Evolutionary conservation across 139 green algal genomes (phyloP), one percentile per base, ranked within the genome.

Genomic region (Tetradesmus obliquus): DNA sequence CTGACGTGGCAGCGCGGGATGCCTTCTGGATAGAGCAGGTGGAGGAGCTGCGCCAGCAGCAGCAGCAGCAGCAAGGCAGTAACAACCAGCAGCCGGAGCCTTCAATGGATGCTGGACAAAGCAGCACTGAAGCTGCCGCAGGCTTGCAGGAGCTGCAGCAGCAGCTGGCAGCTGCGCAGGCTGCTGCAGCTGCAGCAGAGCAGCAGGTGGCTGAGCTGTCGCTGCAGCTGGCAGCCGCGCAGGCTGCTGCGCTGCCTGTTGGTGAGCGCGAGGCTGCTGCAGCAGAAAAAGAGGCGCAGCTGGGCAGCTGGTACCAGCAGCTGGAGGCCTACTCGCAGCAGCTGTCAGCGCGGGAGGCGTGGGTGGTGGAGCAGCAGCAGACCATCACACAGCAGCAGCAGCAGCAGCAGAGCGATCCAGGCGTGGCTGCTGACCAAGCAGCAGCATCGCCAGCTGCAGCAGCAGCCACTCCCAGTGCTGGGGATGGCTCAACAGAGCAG

Each of bases 301-400:
- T 90, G 71, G 72, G 45, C 55, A 82, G 17, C 17, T 91, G 88
- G 88, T 87, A 91, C 54, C 88, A 91, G 76, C 88, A 91, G 76
- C 58, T 86, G 88, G 88, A 91, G 71, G 88, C 80, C 3, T 91
- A 87, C 60, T 53, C 54, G 6, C 32, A 62, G 45, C 57, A 86
- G 55, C 55, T 91, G 76, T 32, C 53, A 17, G 19, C 87, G 32
- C 80, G 79, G n/a, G 88, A 87, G 71, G 88, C 76, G 1, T 86
- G 76, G 76, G 54, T 79, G 5, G 57, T 24, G 17, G 76, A 69
- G 45, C 88, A 86, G 88, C 32, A 91, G 88, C 76, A 87, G 76
- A 57, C 54, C 12, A 20, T 76, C 22, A 24, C 9, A 3, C 71
- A 86, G 54, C 87, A 85, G 53, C 72, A 90, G 72, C 72, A 91